Base-by-base conservation (phyloP, 129 eudicot genomes). In the Dittrichia graveolens region DNA sequence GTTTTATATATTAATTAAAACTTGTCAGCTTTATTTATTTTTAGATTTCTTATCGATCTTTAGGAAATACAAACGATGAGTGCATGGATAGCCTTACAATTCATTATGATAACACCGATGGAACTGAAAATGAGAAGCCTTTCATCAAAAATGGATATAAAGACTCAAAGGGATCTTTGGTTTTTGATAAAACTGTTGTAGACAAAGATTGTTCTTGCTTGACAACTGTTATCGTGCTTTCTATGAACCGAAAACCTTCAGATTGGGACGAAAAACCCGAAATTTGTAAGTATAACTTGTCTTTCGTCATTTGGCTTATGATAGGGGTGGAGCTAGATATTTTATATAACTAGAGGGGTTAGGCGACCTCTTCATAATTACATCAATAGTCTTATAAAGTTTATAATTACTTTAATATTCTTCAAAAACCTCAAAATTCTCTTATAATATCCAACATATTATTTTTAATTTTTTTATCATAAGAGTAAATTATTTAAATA, bases 241-340 rank as follows among this genome's bases (percentile, higher is more conserved):
- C 86, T 24, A 39, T 55, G 39, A 78, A 75, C 59, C 71, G 59
- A 50, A 81, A 75, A 41, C 68, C 72, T 47, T 77, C 31, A 3
- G 77, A 76, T 58, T 69, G 62, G 44, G 80, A 82, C 37, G 78
- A 72, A 10, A 71, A 55, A 47, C 34, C 68, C 34, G 83, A 76
- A 44, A 63, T 76, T 48, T 78, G 89, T 87, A 75, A 75, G 93
- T 76, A 47, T 9, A 60, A 52, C 16, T 24, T 18, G 34, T 5
- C 6, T 13, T 58, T 54, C 34, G 35, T 61, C 12, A 3, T 11
- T n/a, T n/a, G 31, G 31, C 31, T 24, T 24, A n/a, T n/a, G n/a
- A n/a, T n/a, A n/a, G n/a, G n/a, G n/a, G n/a, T n/a, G n/a, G n/a
- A n/a, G n/a, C n/a, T n/a, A n/a, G n/a, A n/a, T n/a, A n/a, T n/a